phyloP scores from a whole-genome alignment of 1,284 basidiomycete genomes.

The Rhodotorula mucilaginosa region DNA sequence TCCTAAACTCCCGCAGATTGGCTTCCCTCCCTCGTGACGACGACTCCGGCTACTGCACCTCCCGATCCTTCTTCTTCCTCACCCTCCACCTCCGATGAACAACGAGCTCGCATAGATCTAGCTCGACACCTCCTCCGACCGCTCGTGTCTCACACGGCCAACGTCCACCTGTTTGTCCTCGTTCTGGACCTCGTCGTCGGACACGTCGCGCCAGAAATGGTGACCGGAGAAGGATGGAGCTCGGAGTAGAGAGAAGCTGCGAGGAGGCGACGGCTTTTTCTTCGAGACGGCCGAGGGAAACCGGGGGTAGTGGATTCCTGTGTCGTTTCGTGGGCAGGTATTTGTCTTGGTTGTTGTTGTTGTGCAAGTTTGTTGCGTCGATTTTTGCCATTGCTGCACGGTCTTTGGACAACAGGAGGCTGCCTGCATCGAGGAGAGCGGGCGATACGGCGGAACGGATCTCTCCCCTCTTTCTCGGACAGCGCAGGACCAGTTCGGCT shows the following conservation, averaged over 20 bases:
- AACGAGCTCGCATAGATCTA: conserved; percentile 46
- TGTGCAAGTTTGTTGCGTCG: too few species aligned
- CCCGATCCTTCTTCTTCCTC: neutral
- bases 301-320: too few species aligned
- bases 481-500: too few species aligned
- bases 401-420: too few species aligned
- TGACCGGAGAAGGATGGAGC: conserved; percentile 32
- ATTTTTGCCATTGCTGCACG: too few species aligned
- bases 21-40: conserved; percentile 53
- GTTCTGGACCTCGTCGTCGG: conserved; percentile 63
- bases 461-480: too few species aligned
- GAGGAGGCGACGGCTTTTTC: neutral
- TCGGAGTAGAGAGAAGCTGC: conserved; percentile 6
- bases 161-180: conserved; percentile 64
- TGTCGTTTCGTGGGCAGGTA: too few species aligned
- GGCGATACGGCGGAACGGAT: too few species aligned
- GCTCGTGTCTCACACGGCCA: conserved; percentile 60
- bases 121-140: conserved; percentile 60
- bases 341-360: too few species aligned
- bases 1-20: conserved; percentile 43
- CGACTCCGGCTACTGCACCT: conserved; percentile 38
- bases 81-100: neutral
- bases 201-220: conserved; percentile 66
- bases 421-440: too few species aligned
- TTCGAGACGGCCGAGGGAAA: neutral